phyloP scores from a whole-genome alignment of 2,329 filamentous ascomycete genomes.

The Cordyceps fumosorosea region DNA sequence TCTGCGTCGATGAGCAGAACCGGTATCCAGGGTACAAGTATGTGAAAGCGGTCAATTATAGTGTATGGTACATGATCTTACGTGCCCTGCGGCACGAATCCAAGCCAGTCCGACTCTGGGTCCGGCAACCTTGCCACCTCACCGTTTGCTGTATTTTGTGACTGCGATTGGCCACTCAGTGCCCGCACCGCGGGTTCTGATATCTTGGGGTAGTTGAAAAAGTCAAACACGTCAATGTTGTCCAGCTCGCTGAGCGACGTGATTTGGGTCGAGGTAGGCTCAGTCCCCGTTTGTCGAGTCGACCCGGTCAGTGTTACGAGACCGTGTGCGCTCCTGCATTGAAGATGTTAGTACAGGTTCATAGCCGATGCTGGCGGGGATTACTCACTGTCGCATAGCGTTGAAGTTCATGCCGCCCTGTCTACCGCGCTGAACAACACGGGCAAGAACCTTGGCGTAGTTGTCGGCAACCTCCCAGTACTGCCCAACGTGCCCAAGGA shows the following conservation, averaged over 20 bases:
- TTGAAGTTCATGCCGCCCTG: conserved; percentile 31
- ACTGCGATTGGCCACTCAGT: conserved; percentile 18
- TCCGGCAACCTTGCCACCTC: conserved; percentile 22
- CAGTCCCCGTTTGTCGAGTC: conserved; percentile 30
- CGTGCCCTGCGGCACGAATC: conserved; percentile 14
- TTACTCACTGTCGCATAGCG: conserved; percentile 33
- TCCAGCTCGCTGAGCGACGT: conserved; percentile 35
- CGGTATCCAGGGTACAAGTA: neutral
- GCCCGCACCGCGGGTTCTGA: conserved; percentile 17
- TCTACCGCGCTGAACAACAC: conserved; percentile 31
- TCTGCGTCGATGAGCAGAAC: neutral
- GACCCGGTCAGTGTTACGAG: conserved; percentile 31
- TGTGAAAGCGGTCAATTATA: neutral
- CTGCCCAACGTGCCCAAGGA: conserved; percentile 33
- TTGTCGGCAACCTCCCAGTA: conserved; percentile 38
- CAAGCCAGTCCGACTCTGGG: conserved; percentile 27
- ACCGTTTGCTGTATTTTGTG: conserved; percentile 19
- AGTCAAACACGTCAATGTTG: conserved; percentile 39
- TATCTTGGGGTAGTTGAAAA: conserved; percentile 37
- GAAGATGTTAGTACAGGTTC: neutral
- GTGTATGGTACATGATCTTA: neutral
- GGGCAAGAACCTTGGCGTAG: conserved; percentile 34
- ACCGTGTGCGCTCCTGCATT: conserved; percentile 31
- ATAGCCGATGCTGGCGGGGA: too few species aligned
- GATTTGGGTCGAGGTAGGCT: conserved; percentile 32